Percentiles rank a stretch among this genome's conserved stretches.
These are phyloP conservation scores for Ophiocordyceps camponoti-saundersi DNA, from an alignment of 2,329 filamentous ascomycete genomes.

Conservation along the genomic window DNA sequence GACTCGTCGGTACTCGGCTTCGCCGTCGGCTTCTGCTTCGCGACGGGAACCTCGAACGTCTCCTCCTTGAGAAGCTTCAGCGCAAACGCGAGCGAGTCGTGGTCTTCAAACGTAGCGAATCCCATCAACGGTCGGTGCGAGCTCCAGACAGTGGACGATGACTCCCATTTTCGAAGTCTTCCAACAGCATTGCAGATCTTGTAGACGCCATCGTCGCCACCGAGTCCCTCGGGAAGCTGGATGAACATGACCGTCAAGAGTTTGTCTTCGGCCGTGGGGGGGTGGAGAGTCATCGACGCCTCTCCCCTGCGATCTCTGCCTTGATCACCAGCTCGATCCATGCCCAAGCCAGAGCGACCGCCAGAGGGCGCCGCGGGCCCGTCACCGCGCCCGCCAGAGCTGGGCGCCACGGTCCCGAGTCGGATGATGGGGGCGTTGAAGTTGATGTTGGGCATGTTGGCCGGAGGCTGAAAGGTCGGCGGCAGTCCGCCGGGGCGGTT, in stretches of 20 bases:
- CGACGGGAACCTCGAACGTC: conserved; percentile 65
- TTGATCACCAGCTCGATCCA: conserved; percentile 49
- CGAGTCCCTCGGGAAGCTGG: conserved; percentile 63
- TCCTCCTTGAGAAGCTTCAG: conserved; percentile 72
- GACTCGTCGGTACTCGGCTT: conserved; percentile 24
- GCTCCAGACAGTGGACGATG: conserved; percentile 40
- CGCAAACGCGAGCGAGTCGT: conserved; percentile 70
- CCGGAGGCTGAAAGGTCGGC: conserved; percentile 69
- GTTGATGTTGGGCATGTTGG: conserved; percentile 94
- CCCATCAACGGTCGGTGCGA: conserved; percentile 66
- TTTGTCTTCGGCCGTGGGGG: conserved; percentile 80
- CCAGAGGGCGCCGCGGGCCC: conserved; percentile 8
- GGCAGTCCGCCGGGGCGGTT: conserved; percentile 69
- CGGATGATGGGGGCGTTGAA: conserved; percentile 95
- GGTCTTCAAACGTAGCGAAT: conserved; percentile 89
- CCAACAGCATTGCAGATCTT: conserved; percentile 62
- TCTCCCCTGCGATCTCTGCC: conserved; percentile 52
- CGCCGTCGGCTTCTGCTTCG: conserved; percentile 45
- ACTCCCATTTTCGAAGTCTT: conserved; percentile 69
- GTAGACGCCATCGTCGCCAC: conserved; percentile 65
- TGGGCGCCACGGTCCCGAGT: conserved; percentile 63
- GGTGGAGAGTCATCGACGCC: conserved; percentile 53
- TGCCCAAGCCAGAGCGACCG: conserved; percentile 34
- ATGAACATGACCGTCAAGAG: conserved; percentile 81
- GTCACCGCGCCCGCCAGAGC: conserved; percentile 27